A percentile compares a stretch with the other conserved stretches of the same genome.
Evolutionary conservation across 2,329 filamentous ascomycete genomes (phyloP).

Genomic region (Aspergillus sp.): DNA sequence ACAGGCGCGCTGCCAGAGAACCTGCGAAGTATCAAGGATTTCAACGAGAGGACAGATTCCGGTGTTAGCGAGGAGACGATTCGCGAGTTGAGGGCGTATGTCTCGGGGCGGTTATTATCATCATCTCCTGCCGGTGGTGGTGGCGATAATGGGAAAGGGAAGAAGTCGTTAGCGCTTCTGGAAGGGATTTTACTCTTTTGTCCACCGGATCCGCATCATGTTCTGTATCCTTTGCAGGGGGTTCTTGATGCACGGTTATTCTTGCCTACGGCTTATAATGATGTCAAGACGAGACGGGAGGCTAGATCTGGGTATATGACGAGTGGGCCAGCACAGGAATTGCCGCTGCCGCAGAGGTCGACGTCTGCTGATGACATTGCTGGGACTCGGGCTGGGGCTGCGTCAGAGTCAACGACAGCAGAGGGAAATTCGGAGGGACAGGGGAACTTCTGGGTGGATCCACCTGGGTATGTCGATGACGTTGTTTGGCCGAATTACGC

Average conservation of each 20-base stretch:
- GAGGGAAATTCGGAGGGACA: constrained; percentile 28
- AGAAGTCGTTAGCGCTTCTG: constrained; percentile 57
- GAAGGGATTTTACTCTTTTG: constrained; percentile 83
- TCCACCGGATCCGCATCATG: constrained; percentile 18
- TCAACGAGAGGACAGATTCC: constrained; percentile 45
- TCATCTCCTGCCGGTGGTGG: not conserved
- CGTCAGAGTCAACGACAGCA: not conserved
- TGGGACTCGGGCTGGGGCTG: too few relatives aligned
- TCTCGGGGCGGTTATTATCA: constrained; percentile 14
- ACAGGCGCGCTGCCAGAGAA: constrained; percentile 50
- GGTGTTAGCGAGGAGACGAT: constrained; percentile 24
- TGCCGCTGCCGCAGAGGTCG: constrained; percentile 5
- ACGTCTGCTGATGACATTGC: not conserved
- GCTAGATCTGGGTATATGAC: constrained; percentile 41
- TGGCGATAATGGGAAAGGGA: not conserved
- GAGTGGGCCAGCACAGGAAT: constrained; percentile 31
- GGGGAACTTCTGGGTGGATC: constrained; percentile 90
- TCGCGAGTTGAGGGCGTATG: constrained; percentile 14
- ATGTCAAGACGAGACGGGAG: constrained; percentile 34
- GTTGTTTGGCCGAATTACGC: constrained; percentile 96
- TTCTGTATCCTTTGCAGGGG: constrained; percentile 22
- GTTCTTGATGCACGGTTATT: constrained; percentile 68
- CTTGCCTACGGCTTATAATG: constrained; percentile 57
- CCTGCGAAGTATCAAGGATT: constrained; percentile 50
- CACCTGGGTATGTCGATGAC: constrained; percentile 85